These are phyloP conservation scores for Epithemia pelagica DNA, from an alignment of 108 stramenopile genomes.

Conservation along the genomic window DNA sequence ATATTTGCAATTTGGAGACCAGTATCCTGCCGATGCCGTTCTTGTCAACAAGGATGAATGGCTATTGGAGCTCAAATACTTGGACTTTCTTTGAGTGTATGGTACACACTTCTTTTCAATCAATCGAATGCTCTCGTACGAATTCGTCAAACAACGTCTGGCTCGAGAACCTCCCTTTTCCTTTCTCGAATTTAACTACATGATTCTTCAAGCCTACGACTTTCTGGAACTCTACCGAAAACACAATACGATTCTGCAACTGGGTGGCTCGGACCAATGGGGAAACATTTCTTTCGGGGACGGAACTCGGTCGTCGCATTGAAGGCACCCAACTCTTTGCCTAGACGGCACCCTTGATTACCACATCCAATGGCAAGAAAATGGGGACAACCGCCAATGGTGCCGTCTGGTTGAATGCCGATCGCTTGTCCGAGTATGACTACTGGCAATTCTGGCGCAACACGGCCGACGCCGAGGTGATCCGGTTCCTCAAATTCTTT, in stretches of 20 bases:
- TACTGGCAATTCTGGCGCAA: conserved; percentile 99
- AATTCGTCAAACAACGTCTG: conserved; percentile 90
- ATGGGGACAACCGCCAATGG: conserved; percentile 98
- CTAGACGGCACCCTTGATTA: conserved; percentile 95
- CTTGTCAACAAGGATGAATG: conserved; percentile 98
- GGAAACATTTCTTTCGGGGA: conserved; percentile 95
- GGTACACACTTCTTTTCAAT: conserved; percentile 96
- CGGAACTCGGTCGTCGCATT: conserved; percentile 88
- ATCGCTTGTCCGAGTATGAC: conserved; percentile 88
- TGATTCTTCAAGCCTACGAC: conserved; percentile 98
- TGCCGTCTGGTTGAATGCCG: conserved; percentile 94
- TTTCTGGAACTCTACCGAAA: conserved; percentile 89
- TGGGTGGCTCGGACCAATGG: conserved; percentile 99
- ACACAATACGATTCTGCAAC: conserved; percentile 75
- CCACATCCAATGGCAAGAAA: conserved; percentile 95
- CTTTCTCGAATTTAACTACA: conserved; percentile 99
- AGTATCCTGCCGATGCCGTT: conserved; percentile 50
- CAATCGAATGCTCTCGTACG: conserved; percentile 94
- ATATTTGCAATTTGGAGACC: conserved; percentile 60
- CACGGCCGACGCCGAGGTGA: conserved; percentile 90
- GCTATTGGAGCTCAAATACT: conserved; percentile 71
- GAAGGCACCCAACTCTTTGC: conserved; percentile 84
- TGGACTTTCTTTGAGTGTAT: conserved; percentile 92
- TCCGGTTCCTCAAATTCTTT: conserved; percentile 90
- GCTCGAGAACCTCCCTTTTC: conserved; percentile 85